Base-by-base conservation (phyloP, 2,329 filamentous ascomycete species). In the Dryadomyces sulphureus region DNA sequence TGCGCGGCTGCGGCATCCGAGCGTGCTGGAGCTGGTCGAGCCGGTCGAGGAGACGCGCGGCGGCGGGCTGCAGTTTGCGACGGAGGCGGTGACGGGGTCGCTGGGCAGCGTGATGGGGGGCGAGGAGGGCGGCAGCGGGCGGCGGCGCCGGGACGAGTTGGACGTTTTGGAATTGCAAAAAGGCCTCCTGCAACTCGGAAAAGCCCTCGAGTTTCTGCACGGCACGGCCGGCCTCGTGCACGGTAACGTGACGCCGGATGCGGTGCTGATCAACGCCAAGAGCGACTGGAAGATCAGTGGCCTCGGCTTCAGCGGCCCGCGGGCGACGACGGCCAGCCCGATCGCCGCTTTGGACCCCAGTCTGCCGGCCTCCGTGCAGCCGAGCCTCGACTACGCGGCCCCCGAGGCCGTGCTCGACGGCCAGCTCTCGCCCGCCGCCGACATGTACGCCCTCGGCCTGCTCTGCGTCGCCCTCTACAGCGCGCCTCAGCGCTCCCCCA, bases 231-330 rank as follows among this genome's bases (percentile, higher is more conserved):
- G 53, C 1, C 72, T 98, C 42, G 86, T 96, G 0, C 92, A 98
- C 62, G 87, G 84, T 41, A 98, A 98, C 59, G 63, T 98, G 52
- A 96, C 89, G 0, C 92, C 92, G 0, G 90, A 96, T 52, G 85
- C 89, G 17, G 79, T 98, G 52, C 82, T 94, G 53, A 79, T 98
- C 62, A 98, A 98, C 64, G 78, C 85, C 36, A 98, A 98, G 81
- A 94, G 86, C 41, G 92, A 98, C 62, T 98, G 92, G 92, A 98
- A 98, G 62, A 85, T 98, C 50, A 90, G 88, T 55, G 92, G 90
- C n/a, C 73, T 98, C 35, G 78, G 84, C 0, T 98, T 95, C 61
- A 86, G 84, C 59, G 84, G 84, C 40, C 27, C 27, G 5, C 34
- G 16, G 14, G 34, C 34, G 16, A 36, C 16, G 34, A 36, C 34